Conservation (phyloP, 1,139 yeast genomes). For the Candida tropicalis region DNA sequence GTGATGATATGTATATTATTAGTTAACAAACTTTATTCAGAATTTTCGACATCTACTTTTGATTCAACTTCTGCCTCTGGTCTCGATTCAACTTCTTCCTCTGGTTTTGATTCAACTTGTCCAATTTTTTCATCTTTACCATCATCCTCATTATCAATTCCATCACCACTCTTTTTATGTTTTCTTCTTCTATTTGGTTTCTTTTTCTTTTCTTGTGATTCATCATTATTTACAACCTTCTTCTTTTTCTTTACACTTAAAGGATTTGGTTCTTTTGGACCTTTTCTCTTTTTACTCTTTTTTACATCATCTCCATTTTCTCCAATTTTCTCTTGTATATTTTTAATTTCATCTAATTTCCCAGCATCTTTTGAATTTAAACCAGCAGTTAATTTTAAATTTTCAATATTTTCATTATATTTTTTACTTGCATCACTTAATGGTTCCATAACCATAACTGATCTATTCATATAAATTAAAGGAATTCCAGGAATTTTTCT, state of each 20-base stretch:
- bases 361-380: slow-evolving; percentile 63
- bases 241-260: slow-evolving; percentile 76
- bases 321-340: slow-evolving; percentile 20
- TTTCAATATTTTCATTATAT: slow-evolving; percentile 59
- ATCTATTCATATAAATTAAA: slow-evolving; percentile 77
- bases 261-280: slow-evolving; percentile 82
- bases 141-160: slow-evolving; percentile 15
- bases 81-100: not conserved
- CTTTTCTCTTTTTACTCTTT: slow-evolving; percentile 53
- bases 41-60: not conserved
- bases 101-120: no score
- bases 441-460: slow-evolving; percentile 97
- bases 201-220: slow-evolving; percentile 12
- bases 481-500: slow-evolving; percentile 90
- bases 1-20: not conserved
- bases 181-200: slow-evolving; percentile 41
- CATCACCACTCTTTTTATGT: slow-evolving; percentile 23
- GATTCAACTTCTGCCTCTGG: not conserved
- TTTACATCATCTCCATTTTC: slow-evolving; percentile 23
- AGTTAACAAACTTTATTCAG: slow-evolving; percentile 1
- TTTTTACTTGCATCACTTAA: slow-evolving; percentile 70
- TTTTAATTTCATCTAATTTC: slow-evolving; percentile 20
- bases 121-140: slow-evolving; percentile 10
- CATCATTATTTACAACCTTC: slow-evolving; percentile 21
- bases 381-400: slow-evolving; percentile 71